These are phyloP conservation scores for Salvia splendens DNA, from an alignment of 257 asterid species.

Conservation along the genomic window DNA sequence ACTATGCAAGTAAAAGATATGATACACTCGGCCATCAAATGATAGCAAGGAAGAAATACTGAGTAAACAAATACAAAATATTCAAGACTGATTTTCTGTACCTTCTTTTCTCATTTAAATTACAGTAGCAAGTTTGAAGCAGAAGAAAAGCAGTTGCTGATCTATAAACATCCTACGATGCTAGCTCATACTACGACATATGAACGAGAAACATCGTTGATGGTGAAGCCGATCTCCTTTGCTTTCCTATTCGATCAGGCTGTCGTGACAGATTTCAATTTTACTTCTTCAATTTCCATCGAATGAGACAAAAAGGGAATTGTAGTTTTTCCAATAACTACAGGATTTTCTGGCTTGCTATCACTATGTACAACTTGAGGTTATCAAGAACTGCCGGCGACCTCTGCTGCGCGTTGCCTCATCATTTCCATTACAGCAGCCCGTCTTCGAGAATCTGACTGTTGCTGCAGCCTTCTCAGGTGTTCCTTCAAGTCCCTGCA, in stretches of 20 bases:
- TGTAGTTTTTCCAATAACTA: slow-evolving; percentile 30
- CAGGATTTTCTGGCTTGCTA: slow-evolving; percentile 20
- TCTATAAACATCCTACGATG: slow-evolving; percentile 27
- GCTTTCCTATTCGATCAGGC: neutral
- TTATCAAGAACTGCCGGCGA: slow-evolving; percentile 61
- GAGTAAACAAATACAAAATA: slow-evolving; percentile 41
- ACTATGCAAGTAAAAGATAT: slow-evolving; percentile 29
- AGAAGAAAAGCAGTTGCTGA: too few relatives aligned
- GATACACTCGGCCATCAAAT: slow-evolving; percentile 47
- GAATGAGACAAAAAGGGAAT: slow-evolving; percentile 20
- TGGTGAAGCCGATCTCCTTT: slow-evolving; percentile 27
- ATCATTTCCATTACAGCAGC: slow-evolving; percentile 97
- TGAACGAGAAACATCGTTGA: slow-evolving; percentile 25
- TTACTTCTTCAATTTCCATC: neutral
- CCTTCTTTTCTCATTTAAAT: slow-evolving; percentile 25
- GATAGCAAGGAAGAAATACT: slow-evolving; percentile 36
- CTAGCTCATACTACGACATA: slow-evolving; percentile 38
- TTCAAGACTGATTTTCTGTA: slow-evolving; percentile 38
- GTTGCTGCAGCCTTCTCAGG: slow-evolving; percentile 77
- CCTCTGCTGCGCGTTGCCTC: slow-evolving; percentile 97
- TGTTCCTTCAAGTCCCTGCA: slow-evolving; percentile 85
- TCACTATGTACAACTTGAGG: slow-evolving; percentile 34
- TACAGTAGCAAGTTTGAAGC: slow-evolving; percentile 16
- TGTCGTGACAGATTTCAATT: too few relatives aligned
- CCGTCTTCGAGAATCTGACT: slow-evolving; percentile 89